These are phyloP conservation scores for Myxozyma mucilagina DNA, from an alignment of 805 yeast species.

Conservation along the genomic window DNA sequence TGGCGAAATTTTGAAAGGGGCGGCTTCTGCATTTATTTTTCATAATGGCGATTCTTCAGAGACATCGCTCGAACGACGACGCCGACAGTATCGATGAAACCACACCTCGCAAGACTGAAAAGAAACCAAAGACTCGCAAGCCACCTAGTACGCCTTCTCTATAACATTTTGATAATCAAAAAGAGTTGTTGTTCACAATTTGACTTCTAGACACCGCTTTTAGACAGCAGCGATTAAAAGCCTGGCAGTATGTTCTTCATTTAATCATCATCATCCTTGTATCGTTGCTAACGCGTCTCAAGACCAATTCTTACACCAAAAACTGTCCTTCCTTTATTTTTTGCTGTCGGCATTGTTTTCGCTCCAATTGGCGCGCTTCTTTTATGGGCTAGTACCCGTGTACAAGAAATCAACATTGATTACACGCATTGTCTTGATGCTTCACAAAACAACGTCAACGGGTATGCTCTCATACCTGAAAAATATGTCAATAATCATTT, in stretches of 20 bases:
- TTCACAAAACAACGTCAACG: slow-evolving; percentile 49
- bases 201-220: slow-evolving; percentile 43
- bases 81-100: slow-evolving; percentile 30
- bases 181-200: not conserved
- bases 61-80: slow-evolving; percentile 17
- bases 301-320: slow-evolving; percentile 85
- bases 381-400: slow-evolving; percentile 69
- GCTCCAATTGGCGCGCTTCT: slow-evolving; percentile 91
- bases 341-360: slow-evolving; percentile 72
- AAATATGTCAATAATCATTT: slow-evolving; percentile 64
- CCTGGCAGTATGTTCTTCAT: slow-evolving; percentile 52
- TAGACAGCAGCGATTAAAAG: slow-evolving; percentile 60
- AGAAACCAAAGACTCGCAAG: slow-evolving; percentile 43
- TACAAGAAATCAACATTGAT: slow-evolving; percentile 71
- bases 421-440: slow-evolving; percentile 73
- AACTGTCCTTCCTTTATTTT: slow-evolving; percentile 81
- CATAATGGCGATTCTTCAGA: slow-evolving; percentile 23
- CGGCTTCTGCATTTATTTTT: not conserved
- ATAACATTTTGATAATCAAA: not conserved
- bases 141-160: slow-evolving; percentile 40
- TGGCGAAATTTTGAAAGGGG: too few relatives aligned
- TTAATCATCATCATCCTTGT: not conserved
- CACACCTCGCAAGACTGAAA: slow-evolving; percentile 29
- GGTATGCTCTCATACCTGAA: slow-evolving; percentile 56
- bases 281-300: not conserved